Evolutionary conservation across 768 basidiomycete species (phyloP), one percentile per base, ranked within the genome.

Genomic region (Postia placenta): DNA sequence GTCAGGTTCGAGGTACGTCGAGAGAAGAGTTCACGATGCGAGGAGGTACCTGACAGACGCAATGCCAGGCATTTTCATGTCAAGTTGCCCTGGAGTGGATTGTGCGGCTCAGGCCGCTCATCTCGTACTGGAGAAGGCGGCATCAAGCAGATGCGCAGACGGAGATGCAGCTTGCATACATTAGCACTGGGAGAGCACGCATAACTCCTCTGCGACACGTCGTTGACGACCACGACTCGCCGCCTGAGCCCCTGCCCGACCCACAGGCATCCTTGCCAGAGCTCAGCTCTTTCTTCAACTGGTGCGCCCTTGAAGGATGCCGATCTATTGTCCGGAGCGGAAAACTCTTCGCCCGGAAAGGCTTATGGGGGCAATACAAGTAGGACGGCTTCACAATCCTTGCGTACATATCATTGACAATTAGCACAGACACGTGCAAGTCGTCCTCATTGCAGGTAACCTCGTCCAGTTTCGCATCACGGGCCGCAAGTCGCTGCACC

Each of bases 281-380:
- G 11, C 67, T 93, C 41, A 70, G 76, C 42, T 70, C 75, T 0
- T 64, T 92, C 39, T 93, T 88, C 73, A 87, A 88, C 57, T 92
- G 90, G 92, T 97, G 95, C 60, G 73, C 85, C 2, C 63, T 94
- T 52, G 79, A 86, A 30, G 82, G 80, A 0, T 97, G 95, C 59
- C 78, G 80, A 51, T 74, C 89, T 4, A 80, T 94, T 41, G 63
- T 83, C 35, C 83, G 83, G 59, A 73, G 79, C 6, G 91, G 92
- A 0, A 82, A 83, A 42, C 62, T 91, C 35, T 93, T 79, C 56
- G 76, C 82, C 61, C 78, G 84, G 57, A 75, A 78, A 54, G 88
- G 88, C 6, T 62, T 83, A 42, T 73, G 76, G 51, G 86, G 86
- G 20, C 83, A 83, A 67, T 97, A 86, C 70, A 79, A 81, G 91